Evolutionary conservation across 768 basidiomycete species (phyloP).

Genomic region (Crucibulum laeve): DNA sequence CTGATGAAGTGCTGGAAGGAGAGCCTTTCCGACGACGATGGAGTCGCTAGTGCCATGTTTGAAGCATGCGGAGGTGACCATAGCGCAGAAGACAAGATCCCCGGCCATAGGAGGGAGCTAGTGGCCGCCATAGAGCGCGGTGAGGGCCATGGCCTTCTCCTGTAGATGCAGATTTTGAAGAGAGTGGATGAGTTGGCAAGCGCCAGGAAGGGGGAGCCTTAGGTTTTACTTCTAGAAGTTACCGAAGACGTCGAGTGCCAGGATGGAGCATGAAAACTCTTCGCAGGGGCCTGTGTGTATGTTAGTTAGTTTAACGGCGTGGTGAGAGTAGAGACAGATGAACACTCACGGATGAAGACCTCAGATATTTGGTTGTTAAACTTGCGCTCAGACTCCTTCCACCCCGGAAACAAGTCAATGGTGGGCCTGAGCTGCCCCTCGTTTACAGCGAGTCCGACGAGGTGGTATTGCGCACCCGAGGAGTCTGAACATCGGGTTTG

Average conservation of each 20-base stretch:
- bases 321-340: background rate
- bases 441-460: slow-evolving; percentile 46
- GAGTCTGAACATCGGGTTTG: slow-evolving; percentile 25
- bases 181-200: slow-evolving; percentile 53
- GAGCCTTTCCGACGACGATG: slow-evolving; percentile 30
- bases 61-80: slow-evolving; percentile 54
- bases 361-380: slow-evolving; percentile 38
- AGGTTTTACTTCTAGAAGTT: slow-evolving; percentile 61
- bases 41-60: slow-evolving; percentile 37
- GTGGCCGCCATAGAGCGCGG: slow-evolving; percentile 52
- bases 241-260: slow-evolving; percentile 59
- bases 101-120: slow-evolving; percentile 45
- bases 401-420: slow-evolving; percentile 42
- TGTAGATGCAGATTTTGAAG: slow-evolving; percentile 44
- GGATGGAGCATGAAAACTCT: slow-evolving; percentile 46
- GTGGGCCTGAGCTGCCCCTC: slow-evolving; percentile 45
- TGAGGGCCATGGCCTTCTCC: slow-evolving; percentile 41
- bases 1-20: slow-evolving; percentile 36
- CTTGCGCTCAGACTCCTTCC: slow-evolving; percentile 38
- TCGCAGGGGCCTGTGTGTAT: slow-evolving; percentile 50
- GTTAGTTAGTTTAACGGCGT: background rate
- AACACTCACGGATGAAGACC: slow-evolving; percentile 50
- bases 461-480: slow-evolving; percentile 37
- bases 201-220: slow-evolving; percentile 44
- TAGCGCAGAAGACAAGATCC: slow-evolving; percentile 55